Evolutionary conservation across 306 rosid genomes (phyloP), one percentile per base, ranked within the genome.

Genomic region (Hylodesmum podocarpum): DNA sequence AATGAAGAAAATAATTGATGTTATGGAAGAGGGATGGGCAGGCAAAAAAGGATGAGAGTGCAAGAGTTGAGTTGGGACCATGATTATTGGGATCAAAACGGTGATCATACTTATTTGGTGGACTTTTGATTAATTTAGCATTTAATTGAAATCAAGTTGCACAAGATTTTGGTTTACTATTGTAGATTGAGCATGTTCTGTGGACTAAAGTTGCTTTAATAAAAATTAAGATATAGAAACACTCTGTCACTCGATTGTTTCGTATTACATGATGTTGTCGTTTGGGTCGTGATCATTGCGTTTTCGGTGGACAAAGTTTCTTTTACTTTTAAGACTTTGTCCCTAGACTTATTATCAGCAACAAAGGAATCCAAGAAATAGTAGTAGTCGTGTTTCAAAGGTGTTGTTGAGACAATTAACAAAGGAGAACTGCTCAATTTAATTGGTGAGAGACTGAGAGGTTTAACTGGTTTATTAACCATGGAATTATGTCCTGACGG

Each of bases 241-340:
- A 11, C 11, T 65, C 51, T 74, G 62, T 73, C 47, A 15, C 31
- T 22, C 39, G 4, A 61, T 76, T 61, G 70, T 78, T 22, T 46
- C 34, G 66, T 62, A 47, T 65, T 69, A 66, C 77, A 83, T 86
- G 75, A 83, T 89, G 86, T 57, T 87, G 88, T 87, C 91, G 81
- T 71, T 50, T 75, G 71, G 81, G 81, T 64, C 65, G 57, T 75
- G 22, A 80, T 74, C 79, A 63, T 87, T 74, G 81, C 74, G 69
- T 66, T 74, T 87, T 70, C 81, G 34, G 22, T 12, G 50, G 89
- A 79, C 83, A 86, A 33, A 83, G 77, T 75, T 72, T 62, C 65
- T 81, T 77, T 83, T 68, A 25, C 86, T 83, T 79, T 83, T 16
- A 25, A 53, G 40, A 22, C 8, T 41, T 77, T 71, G 75, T 78